Conservation (phyloP, 495 filamentous ascomycete species). For the Aspergillus ellipticus region DNA sequence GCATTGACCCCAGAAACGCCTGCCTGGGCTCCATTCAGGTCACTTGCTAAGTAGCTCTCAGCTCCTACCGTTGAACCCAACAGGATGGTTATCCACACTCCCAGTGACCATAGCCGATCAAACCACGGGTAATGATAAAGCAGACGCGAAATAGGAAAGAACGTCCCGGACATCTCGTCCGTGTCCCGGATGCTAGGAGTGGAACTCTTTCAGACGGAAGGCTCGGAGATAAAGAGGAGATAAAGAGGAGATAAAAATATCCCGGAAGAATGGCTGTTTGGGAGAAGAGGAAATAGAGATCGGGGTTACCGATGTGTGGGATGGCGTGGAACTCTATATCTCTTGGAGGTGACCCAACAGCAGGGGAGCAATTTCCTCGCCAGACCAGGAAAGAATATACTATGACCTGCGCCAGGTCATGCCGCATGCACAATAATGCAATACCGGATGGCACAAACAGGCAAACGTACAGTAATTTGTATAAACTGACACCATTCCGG, state of each 20-base stretch:
- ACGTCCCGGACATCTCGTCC: background rate
- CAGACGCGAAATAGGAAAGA: background rate
- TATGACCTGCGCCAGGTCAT: background rate
- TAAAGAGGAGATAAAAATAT: background rate
- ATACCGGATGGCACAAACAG: background rate
- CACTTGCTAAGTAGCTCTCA: background rate
- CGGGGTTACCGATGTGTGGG: background rate
- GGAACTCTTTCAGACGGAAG: background rate
- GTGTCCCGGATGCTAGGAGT: background rate
- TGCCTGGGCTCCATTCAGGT: background rate
- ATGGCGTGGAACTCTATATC: background rate
- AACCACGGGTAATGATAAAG: background rate
- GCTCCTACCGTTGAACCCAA: background rate
- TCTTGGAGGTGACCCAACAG: background rate
- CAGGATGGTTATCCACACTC: background rate
- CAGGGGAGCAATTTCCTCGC: background rate
- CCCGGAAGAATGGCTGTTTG: no score
- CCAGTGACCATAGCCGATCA: background rate
- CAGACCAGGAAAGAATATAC: background rate
- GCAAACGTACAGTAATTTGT: background rate
- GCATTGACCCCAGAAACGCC: background rate
- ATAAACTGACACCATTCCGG: background rate
- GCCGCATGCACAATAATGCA: background rate
- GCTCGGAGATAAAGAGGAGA: background rate
- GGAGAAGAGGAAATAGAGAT: no score